Base-by-base conservation (phyloP, 345 rosid species). In the Sonneratia caseolaris region DNA sequence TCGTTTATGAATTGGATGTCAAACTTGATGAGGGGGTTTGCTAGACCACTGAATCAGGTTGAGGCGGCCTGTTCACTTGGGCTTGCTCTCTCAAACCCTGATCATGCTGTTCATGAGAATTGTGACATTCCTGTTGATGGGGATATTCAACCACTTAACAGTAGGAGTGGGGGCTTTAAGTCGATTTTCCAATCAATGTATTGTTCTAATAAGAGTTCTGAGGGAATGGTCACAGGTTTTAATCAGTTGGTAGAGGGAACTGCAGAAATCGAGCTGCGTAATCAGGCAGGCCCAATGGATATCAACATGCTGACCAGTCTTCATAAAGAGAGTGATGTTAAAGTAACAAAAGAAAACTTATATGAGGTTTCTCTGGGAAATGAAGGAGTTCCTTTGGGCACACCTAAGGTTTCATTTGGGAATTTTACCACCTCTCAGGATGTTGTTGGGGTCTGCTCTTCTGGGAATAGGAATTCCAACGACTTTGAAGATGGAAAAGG, bases 1-100 rank as follows among this genome's bases (percentile, higher is more conserved):
- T 90, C 99, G 24, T 95, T 95, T 66, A 75, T 89, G 86, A 90
- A 84, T 71, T 91, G 97, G 99, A 95, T 95, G 81, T 86, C 89
- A 38, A 95, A 92, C 77, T 85, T 92, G 91, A 81, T 81, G 61
- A 91, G 86, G 80, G 97, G 97, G 10, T 77, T 83, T 62, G 36
- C 81, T 75, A 89, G 81, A 72, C 76, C 85, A 65, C 83, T 79
- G 64, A 75, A 73, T 67, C 85, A 79, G 6, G 70, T 73, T 36
- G 68, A 67, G 55, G 87, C 27, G 19, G 37, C 66, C 4, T 16
- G 87, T 64, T 71, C 84, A 69, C 75, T 76, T 69, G 78, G 79
- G 6, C 84, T 78, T 77, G 79, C 82, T 21, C 80, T 75, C 68
- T 76, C 82, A 56, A 64, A 76, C 66, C 80, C 78, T 71, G 68